Conservation (phyloP, 352 stramenopile species). For the Phytophthora citrophthora region DNA sequence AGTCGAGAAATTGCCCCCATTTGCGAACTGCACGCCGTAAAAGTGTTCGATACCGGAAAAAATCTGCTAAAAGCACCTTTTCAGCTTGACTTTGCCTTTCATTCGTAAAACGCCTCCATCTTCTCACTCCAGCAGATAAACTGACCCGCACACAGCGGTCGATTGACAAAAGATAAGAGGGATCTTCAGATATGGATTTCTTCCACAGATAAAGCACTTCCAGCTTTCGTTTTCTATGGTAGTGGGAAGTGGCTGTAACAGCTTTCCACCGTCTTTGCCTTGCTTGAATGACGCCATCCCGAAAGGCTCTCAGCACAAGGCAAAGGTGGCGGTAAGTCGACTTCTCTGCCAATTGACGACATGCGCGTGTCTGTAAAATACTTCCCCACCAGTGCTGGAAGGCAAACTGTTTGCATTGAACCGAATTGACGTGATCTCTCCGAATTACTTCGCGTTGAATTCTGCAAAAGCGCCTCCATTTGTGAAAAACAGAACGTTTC, state of each 20-base stretch:
- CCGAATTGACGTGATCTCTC: conserved; percentile 1
- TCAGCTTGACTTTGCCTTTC: conserved; percentile 1
- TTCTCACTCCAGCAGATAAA: conserved; percentile 21
- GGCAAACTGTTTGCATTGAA: neutral
- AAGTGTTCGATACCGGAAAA: conserved; percentile 26
- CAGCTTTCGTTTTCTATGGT: neutral
- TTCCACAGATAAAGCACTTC: conserved; percentile 18
- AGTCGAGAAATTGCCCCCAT: conserved; percentile 16
- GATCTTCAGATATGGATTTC: conserved; percentile 15
- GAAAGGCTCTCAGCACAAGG: conserved; percentile 9
- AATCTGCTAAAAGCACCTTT: conserved; percentile 38
- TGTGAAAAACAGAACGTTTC: conserved; percentile 11
- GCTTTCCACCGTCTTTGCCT: neutral
- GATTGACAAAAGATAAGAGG: conserved; percentile 17
- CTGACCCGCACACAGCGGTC: conserved; percentile 5
- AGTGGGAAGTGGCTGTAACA: conserved; percentile 6
- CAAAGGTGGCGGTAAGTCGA: conserved; percentile 5
- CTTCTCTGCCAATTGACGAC: conserved; percentile 8
- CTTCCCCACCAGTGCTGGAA: conserved; percentile 28
- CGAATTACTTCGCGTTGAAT: conserved; percentile 25
- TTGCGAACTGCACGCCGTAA: conserved; percentile 13
- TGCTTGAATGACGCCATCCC: neutral
- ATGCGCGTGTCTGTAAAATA: conserved; percentile 23
- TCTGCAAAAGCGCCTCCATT: conserved; percentile 17
- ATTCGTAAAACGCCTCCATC: conserved; percentile 21